Evolutionary conservation across 2,329 filamentous ascomycete species (phyloP).

Genomic region (Colletotrichum chlorophyti): DNA sequence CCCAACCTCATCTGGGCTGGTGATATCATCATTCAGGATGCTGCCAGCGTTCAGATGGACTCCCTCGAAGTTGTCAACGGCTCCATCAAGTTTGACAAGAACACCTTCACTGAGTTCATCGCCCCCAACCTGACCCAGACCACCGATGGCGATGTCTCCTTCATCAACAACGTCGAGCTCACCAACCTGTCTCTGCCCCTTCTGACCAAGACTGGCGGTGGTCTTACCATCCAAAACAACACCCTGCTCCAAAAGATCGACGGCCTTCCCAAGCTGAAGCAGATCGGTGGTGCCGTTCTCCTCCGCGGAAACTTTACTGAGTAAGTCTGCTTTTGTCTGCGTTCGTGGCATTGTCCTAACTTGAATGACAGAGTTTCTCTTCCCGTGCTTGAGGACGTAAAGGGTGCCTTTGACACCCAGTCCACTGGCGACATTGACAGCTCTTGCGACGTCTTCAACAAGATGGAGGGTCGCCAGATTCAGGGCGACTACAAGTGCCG

Average conservation of each 20-base stretch:
- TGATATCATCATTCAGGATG: slow-evolving; percentile 70
- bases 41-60: slow-evolving; percentile 76
- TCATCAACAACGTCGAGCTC: slow-evolving; percentile 67
- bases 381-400: slow-evolving; percentile 70
- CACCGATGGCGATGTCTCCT: slow-evolving; percentile 64
- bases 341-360: too few species aligned
- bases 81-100: slow-evolving; percentile 84
- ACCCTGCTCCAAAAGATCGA: slow-evolving; percentile 70
- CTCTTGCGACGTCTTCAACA: slow-evolving; percentile 62
- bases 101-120: slow-evolving; percentile 68
- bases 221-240: slow-evolving; percentile 91
- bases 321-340: slow-evolving; percentile 5
- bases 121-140: slow-evolving; percentile 76
- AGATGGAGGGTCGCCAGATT: slow-evolving; percentile 46
- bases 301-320: slow-evolving; percentile 83
- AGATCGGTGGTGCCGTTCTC: slow-evolving; percentile 81
- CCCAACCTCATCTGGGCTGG: slow-evolving; percentile 73
- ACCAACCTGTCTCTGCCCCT: slow-evolving; percentile 78
- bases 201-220: slow-evolving; percentile 75
- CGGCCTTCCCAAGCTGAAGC: slow-evolving; percentile 72
- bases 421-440: slow-evolving; percentile 66
- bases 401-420: slow-evolving; percentile 74
- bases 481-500: slow-evolving; percentile 59
- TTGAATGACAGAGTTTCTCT: slow-evolving; percentile 76
- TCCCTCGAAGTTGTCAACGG: slow-evolving; percentile 76